Conservation (phyloP, 2,329 filamentous ascomycete species). For the Coniochaeta ligniaria region DNA sequence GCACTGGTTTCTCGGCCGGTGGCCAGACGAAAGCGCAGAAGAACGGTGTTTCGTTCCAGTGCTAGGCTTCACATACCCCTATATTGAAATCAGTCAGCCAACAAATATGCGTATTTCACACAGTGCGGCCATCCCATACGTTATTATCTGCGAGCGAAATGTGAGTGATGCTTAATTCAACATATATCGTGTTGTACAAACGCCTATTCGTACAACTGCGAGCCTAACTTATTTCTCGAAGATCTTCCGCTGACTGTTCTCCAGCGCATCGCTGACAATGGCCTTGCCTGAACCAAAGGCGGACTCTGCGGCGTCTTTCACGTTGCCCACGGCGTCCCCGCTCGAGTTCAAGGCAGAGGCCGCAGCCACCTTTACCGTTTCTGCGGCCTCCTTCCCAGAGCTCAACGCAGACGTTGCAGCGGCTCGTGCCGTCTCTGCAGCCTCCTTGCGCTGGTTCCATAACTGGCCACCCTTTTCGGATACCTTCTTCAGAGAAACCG, state of each 20-base stretch:
- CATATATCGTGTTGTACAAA: neutral
- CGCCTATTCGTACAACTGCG: neutral
- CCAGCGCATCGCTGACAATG: neutral
- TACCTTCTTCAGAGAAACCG: neutral
- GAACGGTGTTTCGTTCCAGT: conserved; percentile 74
- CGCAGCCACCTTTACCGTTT: neutral
- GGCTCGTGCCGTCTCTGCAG: neutral
- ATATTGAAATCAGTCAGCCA: neutral
- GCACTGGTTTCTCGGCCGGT: conserved; percentile 87
- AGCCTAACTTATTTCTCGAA: neutral
- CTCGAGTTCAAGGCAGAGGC: neutral
- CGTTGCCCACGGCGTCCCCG: neutral
- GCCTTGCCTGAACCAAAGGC: neutral
- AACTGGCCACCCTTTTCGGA: neutral
- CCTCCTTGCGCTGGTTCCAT: neutral
- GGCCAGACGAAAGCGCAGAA: conserved; percentile 78
- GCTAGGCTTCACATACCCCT: conserved; percentile 40
- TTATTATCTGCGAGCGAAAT: neutral
- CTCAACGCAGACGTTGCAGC: neutral
- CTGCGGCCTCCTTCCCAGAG: neutral
- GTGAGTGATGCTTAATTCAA: neutral
- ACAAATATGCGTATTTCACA: neutral
- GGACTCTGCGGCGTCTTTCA: neutral
- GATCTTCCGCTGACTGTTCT: neutral
- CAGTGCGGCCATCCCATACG: too few relatives aligned